phyloP scores from a whole-genome alignment of 305 asterid genomes.

The Rubia occidens region DNA sequence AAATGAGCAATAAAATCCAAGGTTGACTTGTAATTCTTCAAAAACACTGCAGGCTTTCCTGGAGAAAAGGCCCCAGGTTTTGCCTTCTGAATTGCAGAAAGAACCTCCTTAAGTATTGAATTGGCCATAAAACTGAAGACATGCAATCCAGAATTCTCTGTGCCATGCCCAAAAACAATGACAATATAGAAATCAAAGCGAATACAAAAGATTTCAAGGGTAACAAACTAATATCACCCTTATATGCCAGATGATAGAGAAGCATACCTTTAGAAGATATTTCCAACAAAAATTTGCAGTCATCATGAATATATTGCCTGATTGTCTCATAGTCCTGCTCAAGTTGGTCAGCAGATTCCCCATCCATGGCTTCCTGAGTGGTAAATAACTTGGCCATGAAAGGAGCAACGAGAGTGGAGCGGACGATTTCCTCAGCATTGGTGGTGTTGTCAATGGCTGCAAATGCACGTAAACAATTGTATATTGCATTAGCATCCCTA shows the following conservation, averaged over 20 bases:
- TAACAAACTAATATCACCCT: too few relatives aligned
- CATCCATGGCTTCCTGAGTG: slow-evolving; percentile 34
- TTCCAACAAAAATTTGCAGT: slow-evolving; percentile 78
- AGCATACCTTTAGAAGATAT: slow-evolving; percentile 69
- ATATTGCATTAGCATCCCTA: slow-evolving; percentile 73
- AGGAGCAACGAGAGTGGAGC: slow-evolving; percentile 62
- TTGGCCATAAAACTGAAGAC: slow-evolving; percentile 89
- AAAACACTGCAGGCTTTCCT: slow-evolving; percentile 84
- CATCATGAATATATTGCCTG: slow-evolving; percentile 51
- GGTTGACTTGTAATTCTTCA: slow-evolving; percentile 85
- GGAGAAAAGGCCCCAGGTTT: slow-evolving; percentile 95
- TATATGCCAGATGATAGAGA: not conserved
- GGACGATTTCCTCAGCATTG: slow-evolving; percentile 82
- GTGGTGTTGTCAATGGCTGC: slow-evolving; percentile 83
- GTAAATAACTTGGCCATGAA: slow-evolving; percentile 51
- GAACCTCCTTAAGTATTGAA: slow-evolving; percentile 86
- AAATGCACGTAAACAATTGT: slow-evolving; percentile 95
- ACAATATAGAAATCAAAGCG: slow-evolving; percentile 10
- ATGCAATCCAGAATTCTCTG: slow-evolving; percentile 96
- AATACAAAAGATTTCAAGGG: not conserved
- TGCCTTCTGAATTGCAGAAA: slow-evolving; percentile 76
- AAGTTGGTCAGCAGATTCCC: slow-evolving; percentile 63
- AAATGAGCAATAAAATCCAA: slow-evolving; percentile 72
- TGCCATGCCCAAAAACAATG: slow-evolving; percentile 18
- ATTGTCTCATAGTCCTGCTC: slow-evolving; percentile 65